Percentiles rank a stretch among this genome's conserved stretches.
phyloP scores from a whole-genome alignment of 768 basidiomycete genomes.

The Zangia roseola region DNA sequence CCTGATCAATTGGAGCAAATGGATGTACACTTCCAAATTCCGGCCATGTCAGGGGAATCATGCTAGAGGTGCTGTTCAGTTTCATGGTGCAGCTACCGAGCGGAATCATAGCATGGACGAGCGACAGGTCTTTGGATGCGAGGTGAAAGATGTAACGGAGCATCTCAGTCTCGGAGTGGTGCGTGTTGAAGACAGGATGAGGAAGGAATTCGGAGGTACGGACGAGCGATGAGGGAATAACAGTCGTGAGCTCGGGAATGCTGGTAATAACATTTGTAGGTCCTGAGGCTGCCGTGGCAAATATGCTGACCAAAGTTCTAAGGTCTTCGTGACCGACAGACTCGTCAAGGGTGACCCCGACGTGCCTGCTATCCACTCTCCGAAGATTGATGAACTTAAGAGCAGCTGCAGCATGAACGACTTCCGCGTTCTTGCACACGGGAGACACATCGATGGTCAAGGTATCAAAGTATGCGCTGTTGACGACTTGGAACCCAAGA shows the following conservation, averaged over 20 bases:
- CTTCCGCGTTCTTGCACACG: conserved; percentile 51
- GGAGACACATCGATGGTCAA: conserved; percentile 73
- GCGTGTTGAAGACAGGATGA: conserved; percentile 92
- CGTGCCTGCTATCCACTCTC: conserved; percentile 63
- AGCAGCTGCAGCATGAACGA: conserved; percentile 68
- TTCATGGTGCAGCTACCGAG: conserved; percentile 98
- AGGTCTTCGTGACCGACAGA: conserved; percentile 77
- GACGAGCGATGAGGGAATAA: conserved; percentile 54
- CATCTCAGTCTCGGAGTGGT: conserved; percentile 99
- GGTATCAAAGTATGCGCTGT: conserved; percentile 87
- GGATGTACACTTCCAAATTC: conserved; percentile 91
- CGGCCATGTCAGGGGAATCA: conserved; percentile 95
- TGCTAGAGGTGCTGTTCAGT: conserved; percentile 96
- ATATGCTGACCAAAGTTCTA: conserved; percentile 75
- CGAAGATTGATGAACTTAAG: conserved; percentile 82
- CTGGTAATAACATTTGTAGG: conserved; percentile 45
- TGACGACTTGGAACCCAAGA: conserved; percentile 72
- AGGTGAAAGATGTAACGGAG: conserved; percentile 94
- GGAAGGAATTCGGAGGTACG: conserved; percentile 72
- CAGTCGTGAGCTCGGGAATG: conserved; percentile 42
- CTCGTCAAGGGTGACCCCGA: conserved; percentile 94
- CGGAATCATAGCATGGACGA: conserved; percentile 95
- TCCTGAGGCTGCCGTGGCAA: conserved; percentile 62
- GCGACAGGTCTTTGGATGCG: conserved; percentile 90
- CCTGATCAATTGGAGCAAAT: conserved; percentile 88